Evolutionary conservation across 106 monocot species (phyloP).

Genomic region (Dendrobium officinale): DNA sequence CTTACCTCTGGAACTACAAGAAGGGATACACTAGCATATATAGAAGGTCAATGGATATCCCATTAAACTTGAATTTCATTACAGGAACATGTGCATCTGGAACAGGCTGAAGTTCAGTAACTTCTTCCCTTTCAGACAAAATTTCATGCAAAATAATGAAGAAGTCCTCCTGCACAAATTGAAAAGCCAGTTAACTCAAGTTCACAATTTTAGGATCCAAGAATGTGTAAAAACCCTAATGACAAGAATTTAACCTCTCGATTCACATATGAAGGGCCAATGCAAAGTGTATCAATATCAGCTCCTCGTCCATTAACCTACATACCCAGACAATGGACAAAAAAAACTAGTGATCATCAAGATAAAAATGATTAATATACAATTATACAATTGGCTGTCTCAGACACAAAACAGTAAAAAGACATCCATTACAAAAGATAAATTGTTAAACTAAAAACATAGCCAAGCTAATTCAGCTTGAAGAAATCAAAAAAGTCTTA

Average conservation of each 20-base stretch:
- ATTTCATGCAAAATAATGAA: conserved; percentile 88
- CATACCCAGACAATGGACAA: neutral
- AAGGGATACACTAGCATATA: conserved; percentile 94
- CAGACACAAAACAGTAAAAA: neutral
- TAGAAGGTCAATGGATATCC: conserved; percentile 95
- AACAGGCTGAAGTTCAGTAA: conserved; percentile 85
- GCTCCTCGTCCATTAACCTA: conserved; percentile 95
- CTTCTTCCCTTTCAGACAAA: conserved; percentile 67
- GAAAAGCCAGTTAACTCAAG: neutral
- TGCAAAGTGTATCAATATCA: conserved; percentile 92
- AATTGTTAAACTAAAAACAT: neutral
- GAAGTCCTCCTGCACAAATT: conserved; percentile 72
- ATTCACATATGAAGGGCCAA: conserved; percentile 97
- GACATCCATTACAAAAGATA: neutral
- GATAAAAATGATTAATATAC: neutral
- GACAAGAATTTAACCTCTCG: conserved; percentile 55
- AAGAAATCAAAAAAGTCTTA: too few relatives aligned
- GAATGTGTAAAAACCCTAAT: neutral
- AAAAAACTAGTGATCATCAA: neutral
- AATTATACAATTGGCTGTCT: neutral
- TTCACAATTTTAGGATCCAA: neutral
- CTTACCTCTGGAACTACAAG: conserved; percentile 86
- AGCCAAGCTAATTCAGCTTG: neutral
- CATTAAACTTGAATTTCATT: conserved; percentile 90
- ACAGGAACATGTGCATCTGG: conserved; percentile 99